Percentiles rank a stretch among this genome's conserved stretches.
Conservation (phyloP, 306 rosid genomes). For the Ormosia emarginata region DNA sequence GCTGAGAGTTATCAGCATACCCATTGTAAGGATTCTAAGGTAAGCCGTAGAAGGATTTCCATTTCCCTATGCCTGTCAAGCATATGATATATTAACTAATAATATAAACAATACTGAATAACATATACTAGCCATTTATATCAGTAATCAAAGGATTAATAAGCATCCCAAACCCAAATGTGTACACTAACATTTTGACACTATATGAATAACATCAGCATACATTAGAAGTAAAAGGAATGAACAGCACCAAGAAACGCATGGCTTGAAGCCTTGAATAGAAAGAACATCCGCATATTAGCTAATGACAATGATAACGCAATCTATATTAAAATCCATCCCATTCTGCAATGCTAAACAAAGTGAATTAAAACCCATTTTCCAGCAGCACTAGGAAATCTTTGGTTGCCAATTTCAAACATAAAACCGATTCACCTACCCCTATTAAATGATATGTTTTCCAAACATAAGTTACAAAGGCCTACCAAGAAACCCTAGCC, state of each 20-base stretch:
- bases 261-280: not conserved
- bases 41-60: not conserved
- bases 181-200: not conserved
- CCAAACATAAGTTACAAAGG: not conserved
- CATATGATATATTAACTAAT: not conserved
- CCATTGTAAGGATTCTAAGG: not conserved
- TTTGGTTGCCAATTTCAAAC: not conserved
- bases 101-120: not conserved
- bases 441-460: not conserved
- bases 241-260: not conserved
- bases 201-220: slow-evolving; percentile 7
- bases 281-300: not conserved
- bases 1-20: not conserved
- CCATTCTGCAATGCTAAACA: not conserved
- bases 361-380: not conserved
- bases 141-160: not conserved
- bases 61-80: not conserved
- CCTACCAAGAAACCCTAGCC: not conserved
- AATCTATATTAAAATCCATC: not conserved
- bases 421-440: not conserved
- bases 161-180: not conserved
- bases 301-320: not conserved
- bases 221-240: not conserved
- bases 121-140: not conserved
- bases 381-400: not conserved